Evolutionary conservation across 805 yeast species (phyloP), one percentile per base, ranked within the genome.

Genomic region (Lachancea lanzarotensis): DNA sequence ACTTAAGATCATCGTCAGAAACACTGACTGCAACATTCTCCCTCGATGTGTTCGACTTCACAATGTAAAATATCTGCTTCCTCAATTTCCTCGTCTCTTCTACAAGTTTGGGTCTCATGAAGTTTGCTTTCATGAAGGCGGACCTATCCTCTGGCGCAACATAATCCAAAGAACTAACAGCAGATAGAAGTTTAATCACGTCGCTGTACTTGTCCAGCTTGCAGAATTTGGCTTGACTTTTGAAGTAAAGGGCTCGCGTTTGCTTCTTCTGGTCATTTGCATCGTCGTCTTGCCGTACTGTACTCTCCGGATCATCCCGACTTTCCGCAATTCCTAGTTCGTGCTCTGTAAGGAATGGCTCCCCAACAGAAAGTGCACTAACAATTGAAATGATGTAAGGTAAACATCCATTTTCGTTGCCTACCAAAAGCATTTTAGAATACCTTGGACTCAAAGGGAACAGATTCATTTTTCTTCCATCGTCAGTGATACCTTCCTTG

Each of bases 391-490:
- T 79, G n/a, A 93, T 74, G 58, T 86, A 91, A 0, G 95, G 88
- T 45, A 93, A 68, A 63, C 97, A 90, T 6, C 76, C 82, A 36
- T 76, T 79, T 62, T 93, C 97, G 61, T 88, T 85, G 6, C 96
- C 95, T 33, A 91, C 77, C 25, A 90, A 73, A 45, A 93, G 70
- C 76, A 93, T 87, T 59, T 90, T 90, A 2, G 98, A 81, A 63
- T 84, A 95, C 40, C 98, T 72, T 2, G 99, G 98, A 57, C 93
- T 82, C 54, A 93, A 71, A 33, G 99, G 99, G 71, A 93, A 91
- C 45, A 80, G 67, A 51, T 95, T 79, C 95, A 93, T 93, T 41
- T 80, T 78, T 50, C 69, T 76, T 35, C 99, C 99, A 42, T 89
- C 68, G 0, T 78, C 81, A 0, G 98, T 89, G 26, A 93, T 74